These are phyloP conservation scores for Pyricularia grisea DNA, from an alignment of 2,329 filamentous ascomycete species.

Conservation along the genomic window DNA sequence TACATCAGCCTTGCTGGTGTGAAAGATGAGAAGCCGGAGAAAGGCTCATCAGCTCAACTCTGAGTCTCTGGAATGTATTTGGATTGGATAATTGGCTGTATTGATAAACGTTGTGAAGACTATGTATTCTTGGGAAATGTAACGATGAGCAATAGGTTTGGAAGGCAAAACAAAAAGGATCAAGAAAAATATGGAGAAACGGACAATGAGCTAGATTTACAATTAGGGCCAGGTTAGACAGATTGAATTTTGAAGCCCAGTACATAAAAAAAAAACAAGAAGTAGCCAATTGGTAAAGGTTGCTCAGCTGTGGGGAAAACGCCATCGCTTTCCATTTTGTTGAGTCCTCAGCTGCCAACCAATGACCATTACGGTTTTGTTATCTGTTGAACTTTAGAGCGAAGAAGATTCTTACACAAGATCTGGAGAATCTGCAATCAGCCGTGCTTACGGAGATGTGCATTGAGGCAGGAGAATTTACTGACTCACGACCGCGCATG, in stretches of 20 bases:
- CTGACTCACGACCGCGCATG: not conserved
- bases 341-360: not conserved
- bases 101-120: not conserved
- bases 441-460: not conserved
- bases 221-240: not conserved
- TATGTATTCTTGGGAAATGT: not conserved
- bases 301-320: not conserved
- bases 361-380: accelerated
- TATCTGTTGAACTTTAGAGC: not conserved
- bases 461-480: not conserved
- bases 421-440: not conserved
- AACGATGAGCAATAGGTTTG: not conserved
- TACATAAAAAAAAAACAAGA: not conserved
- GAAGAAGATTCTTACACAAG: not conserved
- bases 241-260: not conserved
- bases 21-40: not conserved
- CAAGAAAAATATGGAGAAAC: not conserved
- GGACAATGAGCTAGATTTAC: not conserved
- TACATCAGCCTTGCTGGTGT: not conserved
- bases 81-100: not conserved
- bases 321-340: no score
- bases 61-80: not conserved
- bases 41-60: not conserved
- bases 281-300: not conserved
- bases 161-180: not conserved